Evolutionary conservation across 306 rosid species (phyloP), one percentile per base, ranked within the genome.

Genomic region (Prunus fruticosa): DNA sequence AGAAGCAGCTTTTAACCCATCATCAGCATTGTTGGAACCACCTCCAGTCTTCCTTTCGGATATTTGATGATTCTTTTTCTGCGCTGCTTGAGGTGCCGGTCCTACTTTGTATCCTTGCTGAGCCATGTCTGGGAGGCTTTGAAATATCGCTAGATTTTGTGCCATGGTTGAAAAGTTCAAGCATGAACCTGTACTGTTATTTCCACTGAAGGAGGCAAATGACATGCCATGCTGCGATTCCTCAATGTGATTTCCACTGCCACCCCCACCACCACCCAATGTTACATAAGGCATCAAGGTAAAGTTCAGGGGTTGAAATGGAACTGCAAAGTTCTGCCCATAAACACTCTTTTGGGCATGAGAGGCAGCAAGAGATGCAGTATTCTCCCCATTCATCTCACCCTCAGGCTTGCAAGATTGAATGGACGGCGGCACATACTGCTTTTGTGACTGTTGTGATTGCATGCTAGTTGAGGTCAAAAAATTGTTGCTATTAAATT

Each of bases 181-280:
- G 43, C 49, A 70, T 27, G 82, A 79, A 58, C 85, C 67, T 34
- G 87, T 30, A 16, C 69, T 72, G 28, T 62, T 27, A 10, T 67
- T 80, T 68, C 79, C 87, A 20, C 53, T 34, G 14, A 76, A 32
- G 23, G 84, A 57, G 70, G 87, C 79, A 80, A 83, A 87, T 69
- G 96, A 87, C 84, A 92, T 83, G 23, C 88, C 89, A 81, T 82
- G 82, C 41, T 84, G 88, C 6, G 76, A 87, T 78, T 83, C 83
- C 77, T 81, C 93, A 56, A 86, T 82, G 50, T 72, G 76, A 74
- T 72, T 84, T 76, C 86, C 85, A 67, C 67, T n/a, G 41, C 77
- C 84, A n/a, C 87, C 80, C 23, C 81, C 80, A 62, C 86, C 80
- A 28, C 81, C 80, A 62, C 80, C 84, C 28, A 82, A 43, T 76